Conservation (phyloP, 371 early-diverging fungal species). For the Homolaphlyctis polyrhiza region DNA sequence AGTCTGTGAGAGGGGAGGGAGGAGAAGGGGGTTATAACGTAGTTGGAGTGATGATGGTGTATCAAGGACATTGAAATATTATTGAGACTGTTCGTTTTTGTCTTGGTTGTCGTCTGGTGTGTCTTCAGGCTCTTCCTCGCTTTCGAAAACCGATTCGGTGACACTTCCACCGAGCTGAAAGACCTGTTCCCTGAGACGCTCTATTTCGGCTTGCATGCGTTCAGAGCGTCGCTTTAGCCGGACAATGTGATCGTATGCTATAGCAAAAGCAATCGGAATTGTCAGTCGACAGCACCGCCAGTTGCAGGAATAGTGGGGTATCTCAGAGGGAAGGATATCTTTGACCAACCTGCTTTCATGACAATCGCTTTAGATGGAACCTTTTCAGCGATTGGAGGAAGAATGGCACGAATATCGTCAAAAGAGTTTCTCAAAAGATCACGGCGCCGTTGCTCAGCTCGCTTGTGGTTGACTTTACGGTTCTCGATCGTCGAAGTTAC, state of each 20-base stretch:
- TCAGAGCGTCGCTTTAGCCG: background rate
- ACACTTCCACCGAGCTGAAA: background rate
- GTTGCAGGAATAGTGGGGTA: too few relatives aligned
- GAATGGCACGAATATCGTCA: constrained; percentile 64
- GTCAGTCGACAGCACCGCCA: too few relatives aligned
- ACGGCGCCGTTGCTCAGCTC: constrained; percentile 92
- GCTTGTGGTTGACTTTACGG: constrained; percentile 77
- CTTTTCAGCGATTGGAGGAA: constrained; percentile 66
- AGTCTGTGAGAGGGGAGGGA: too few relatives aligned
- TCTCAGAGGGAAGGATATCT: too few relatives aligned
- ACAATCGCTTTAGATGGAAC: constrained; percentile 58
- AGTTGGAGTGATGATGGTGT: too few relatives aligned
- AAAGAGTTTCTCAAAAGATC: constrained; percentile 83
- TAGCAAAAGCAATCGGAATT: background rate
- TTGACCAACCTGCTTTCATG: constrained; percentile 45
- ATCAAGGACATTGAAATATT: too few relatives aligned
- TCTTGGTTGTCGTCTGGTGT: too few relatives aligned
- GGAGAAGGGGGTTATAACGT: too few relatives aligned
- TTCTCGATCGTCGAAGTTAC: constrained; percentile 70
- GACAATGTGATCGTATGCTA: background rate
- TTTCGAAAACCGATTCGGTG: too few relatives aligned
- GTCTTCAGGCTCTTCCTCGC: too few relatives aligned
- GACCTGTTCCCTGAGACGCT: background rate
- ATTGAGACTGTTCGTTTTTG: too few relatives aligned
- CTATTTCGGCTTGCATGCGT: background rate